Percentiles rank a stretch among this genome's conserved stretches.
These are phyloP conservation scores for Crithidia thermophila DNA, from an alignment of 208 protist genomes.

Conservation along the genomic window DNA sequence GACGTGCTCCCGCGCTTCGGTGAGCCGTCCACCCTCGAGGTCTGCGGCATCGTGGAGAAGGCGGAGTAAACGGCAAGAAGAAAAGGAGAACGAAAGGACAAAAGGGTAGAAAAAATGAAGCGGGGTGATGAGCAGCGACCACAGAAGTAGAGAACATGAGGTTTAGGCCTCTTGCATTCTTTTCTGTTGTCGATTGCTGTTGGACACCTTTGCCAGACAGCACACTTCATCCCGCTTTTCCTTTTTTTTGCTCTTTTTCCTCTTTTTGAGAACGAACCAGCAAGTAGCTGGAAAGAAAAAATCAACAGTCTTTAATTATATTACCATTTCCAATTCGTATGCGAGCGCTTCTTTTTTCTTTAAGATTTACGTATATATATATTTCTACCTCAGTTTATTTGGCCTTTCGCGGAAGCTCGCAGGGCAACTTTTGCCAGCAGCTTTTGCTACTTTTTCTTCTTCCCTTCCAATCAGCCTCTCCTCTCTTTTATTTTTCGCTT, in stretches of 20 bases:
- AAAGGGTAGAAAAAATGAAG: too few relatives aligned
- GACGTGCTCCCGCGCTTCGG: slow-evolving; percentile 42
- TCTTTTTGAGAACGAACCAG: not conserved
- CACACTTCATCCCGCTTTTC: too few relatives aligned
- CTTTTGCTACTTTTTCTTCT: not conserved
- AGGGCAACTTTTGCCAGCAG: not conserved
- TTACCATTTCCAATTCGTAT: not conserved
- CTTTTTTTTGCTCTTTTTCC: not conserved
- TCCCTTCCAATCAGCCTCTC: not conserved
- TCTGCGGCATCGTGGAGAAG: slow-evolving; percentile 38
- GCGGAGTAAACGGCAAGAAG: slow-evolving; percentile 8
- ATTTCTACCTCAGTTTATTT: too few relatives aligned
- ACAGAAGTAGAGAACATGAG: too few relatives aligned
- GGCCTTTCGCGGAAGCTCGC: not conserved
- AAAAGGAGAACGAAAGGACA: too few relatives aligned
- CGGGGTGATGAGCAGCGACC: too few relatives aligned
- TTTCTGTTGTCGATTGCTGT: too few relatives aligned
- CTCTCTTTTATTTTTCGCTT: not conserved
- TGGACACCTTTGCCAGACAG: too few relatives aligned
- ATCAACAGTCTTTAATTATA: slow-evolving; percentile 4
- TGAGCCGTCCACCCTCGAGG: slow-evolving; percentile 46
- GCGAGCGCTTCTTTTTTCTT: slow-evolving; percentile 13
- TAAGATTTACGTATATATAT: not conserved
- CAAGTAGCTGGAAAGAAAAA: not conserved
- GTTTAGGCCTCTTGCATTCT: too few relatives aligned